Conservation (phyloP, 2,329 filamentous ascomycete species). For the Intubia oerlemansii region DNA sequence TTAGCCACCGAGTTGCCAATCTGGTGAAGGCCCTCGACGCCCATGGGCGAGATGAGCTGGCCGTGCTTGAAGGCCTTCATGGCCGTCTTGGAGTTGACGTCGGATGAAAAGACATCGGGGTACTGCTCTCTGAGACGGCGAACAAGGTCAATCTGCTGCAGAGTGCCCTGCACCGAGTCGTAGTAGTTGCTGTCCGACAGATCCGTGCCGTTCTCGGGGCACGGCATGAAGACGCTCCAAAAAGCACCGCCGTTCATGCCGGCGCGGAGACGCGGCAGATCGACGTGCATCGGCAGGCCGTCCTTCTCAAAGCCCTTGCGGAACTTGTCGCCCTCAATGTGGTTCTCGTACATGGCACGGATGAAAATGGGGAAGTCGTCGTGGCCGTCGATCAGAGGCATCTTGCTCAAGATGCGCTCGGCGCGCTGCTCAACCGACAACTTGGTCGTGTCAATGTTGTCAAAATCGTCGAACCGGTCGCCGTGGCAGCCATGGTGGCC, state of each 20-base stretch:
- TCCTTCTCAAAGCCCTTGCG: slow-evolving; percentile 53
- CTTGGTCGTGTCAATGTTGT: no score
- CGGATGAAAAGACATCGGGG: slow-evolving; percentile 46
- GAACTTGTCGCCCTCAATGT: slow-evolving; percentile 57
- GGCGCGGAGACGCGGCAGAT: slow-evolving; percentile 50
- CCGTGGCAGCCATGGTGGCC: no score
- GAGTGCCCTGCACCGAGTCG: slow-evolving; percentile 29
- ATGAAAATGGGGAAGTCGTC: slow-evolving; percentile 68
- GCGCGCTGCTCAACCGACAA: slow-evolving; percentile 9
- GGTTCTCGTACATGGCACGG: slow-evolving; percentile 45
- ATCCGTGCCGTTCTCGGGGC: slow-evolving; percentile 49
- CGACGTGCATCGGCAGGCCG: slow-evolving; percentile 48
- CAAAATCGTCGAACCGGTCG: no score
- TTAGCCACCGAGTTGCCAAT: slow-evolving; percentile 69
- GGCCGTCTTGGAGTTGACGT: slow-evolving; percentile 36
- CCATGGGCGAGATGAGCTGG: slow-evolving; percentile 56
- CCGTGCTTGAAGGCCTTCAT: slow-evolving; percentile 33
- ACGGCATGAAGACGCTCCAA: slow-evolving; percentile 72
- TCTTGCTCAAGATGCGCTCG: slow-evolving; percentile 7
- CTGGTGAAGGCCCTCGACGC: slow-evolving; percentile 77
- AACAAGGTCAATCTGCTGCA: slow-evolving; percentile 57
- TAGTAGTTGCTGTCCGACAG: slow-evolving; percentile 55
- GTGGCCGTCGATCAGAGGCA: slow-evolving; percentile 44
- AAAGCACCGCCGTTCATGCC: slow-evolving; percentile 72
- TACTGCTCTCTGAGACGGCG: slow-evolving; percentile 40